phyloP scores from a whole-genome alignment of 2,329 filamentous ascomycete genomes.

The Sporothrix pallida region DNA sequence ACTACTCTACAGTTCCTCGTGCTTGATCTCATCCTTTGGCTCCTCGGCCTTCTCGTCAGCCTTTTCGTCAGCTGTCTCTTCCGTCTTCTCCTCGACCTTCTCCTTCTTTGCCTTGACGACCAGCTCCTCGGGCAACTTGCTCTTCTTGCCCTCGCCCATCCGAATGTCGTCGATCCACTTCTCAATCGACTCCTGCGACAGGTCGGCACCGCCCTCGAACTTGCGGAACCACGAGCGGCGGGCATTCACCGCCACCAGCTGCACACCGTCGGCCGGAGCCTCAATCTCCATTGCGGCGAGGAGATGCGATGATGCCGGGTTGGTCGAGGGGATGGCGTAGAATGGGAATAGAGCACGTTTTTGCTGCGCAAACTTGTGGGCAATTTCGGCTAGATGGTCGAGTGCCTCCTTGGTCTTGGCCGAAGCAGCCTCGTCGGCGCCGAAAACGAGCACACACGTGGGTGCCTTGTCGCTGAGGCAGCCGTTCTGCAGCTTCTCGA shows the following conservation, averaged over 20 bases:
- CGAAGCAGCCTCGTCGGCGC: conserved; percentile 52
- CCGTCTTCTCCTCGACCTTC: conserved; percentile 43
- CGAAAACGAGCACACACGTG: conserved; percentile 81
- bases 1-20: conserved; percentile 51
- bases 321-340: conserved; percentile 70
- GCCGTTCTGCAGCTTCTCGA: conserved; percentile 67
- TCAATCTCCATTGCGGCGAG: conserved; percentile 67
- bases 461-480: conserved; percentile 78
- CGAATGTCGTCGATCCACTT: conserved; percentile 90
- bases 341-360: conserved; percentile 80
- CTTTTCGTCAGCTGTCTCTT: conserved; percentile 15
- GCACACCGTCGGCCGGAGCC: conserved; percentile 52
- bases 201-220: conserved; percentile 60
- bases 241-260: conserved; percentile 82
- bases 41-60: conserved; percentile 33
- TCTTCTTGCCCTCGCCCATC: conserved; percentile 83
- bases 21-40: conserved; percentile 41
- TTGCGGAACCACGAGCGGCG: conserved; percentile 86
- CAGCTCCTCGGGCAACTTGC: conserved; percentile 70
- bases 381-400: conserved; percentile 71
- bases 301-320: conserved; percentile 61
- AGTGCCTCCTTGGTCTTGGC: conserved; percentile 62
- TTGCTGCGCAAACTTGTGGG: conserved; percentile 72
- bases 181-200: conserved; percentile 69
- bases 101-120: conserved; percentile 49